Percentiles rank a stretch among this genome's conserved stretches.
These are phyloP conservation scores for Hypericum perforatum DNA, from an alignment of 345 rosid species.

Conservation along the genomic window DNA sequence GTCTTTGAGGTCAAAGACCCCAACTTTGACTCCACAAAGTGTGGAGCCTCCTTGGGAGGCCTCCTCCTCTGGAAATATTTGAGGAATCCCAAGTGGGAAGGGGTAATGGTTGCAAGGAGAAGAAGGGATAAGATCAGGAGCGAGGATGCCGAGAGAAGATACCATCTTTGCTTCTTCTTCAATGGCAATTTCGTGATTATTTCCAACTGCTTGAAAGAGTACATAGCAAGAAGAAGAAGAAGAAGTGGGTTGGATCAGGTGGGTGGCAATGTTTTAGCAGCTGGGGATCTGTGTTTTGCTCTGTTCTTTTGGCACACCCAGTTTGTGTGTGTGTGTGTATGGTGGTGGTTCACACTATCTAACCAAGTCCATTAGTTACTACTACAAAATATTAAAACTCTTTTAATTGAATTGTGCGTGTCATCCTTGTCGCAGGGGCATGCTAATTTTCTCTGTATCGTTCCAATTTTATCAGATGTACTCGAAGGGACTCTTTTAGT, in stretches of 20 bases:
- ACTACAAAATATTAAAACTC: too few species aligned
- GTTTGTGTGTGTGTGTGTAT: too few species aligned
- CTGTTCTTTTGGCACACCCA: too few species aligned
- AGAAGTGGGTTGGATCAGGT: conserved; percentile 8
- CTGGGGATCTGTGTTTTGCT: too few species aligned
- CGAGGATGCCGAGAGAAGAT: conserved; percentile 25
- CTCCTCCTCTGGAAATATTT: not conserved
- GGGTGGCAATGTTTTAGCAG: not conserved
- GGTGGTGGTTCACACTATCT: too few species aligned
- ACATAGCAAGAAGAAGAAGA: conserved; percentile 8
- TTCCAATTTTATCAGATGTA: too few species aligned
- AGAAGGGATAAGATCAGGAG: conserved; percentile 38
- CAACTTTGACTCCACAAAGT: conserved; percentile 45
- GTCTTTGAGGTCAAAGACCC: conserved; percentile 9
- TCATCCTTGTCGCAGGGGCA: too few species aligned
- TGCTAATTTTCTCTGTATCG: too few species aligned
- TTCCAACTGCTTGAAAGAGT: conserved; percentile 14
- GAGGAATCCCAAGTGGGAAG: conserved; percentile 18
- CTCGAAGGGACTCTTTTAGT: too few species aligned
- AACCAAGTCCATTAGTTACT: too few species aligned
- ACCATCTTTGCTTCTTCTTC: conserved; percentile 42
- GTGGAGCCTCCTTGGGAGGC: conserved; percentile 14
- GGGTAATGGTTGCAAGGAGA: conserved; percentile 19
- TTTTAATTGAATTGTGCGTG: too few species aligned
- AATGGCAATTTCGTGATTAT: too few species aligned